phyloP scores from a whole-genome alignment of 2,329 filamentous ascomycete genomes.

The Thermoascus crustaceus region DNA sequence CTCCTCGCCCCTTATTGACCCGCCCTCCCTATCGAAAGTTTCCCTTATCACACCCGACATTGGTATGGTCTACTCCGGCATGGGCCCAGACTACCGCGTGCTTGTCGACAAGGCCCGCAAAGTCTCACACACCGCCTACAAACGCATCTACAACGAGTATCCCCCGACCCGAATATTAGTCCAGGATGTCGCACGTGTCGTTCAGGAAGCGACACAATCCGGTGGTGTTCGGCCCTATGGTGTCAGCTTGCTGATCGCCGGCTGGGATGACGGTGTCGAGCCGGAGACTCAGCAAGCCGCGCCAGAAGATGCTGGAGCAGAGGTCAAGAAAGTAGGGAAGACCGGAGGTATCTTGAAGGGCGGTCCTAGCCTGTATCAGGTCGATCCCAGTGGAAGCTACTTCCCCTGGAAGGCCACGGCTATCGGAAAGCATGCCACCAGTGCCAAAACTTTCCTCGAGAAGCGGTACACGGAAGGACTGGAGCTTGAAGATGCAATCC shows the following conservation, averaged over 20 bases:
- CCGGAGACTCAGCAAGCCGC: conserved; percentile 65
- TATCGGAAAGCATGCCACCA: conserved; percentile 96
- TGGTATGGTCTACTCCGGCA: conserved; percentile 98
- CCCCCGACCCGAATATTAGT: conserved; percentile 99
- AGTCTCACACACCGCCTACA: conserved; percentile 96
- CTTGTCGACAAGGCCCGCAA: conserved; percentile 97
- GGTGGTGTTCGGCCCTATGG: conserved; percentile 96
- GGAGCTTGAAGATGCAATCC: conserved; percentile 95
- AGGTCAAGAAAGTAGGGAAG: conserved; percentile 70
- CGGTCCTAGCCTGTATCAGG: conserved; percentile 94
- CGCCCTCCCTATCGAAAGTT: conserved; percentile 91
- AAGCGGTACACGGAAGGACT: conserved; percentile 97
- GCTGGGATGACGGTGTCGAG: conserved; percentile 95
- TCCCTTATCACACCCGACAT: conserved; percentile 98
- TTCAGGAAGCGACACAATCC: conserved; percentile 98
- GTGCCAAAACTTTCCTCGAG: conserved; percentile 97
- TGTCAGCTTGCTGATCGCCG: conserved; percentile 88
- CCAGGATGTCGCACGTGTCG: conserved; percentile 92
- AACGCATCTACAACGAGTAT: conserved; percentile 99
- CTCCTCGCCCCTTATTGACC: conserved; percentile 91
- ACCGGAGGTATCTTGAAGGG: conserved; percentile 94
- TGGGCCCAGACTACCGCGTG: conserved; percentile 97
- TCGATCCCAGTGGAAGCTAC: conserved; percentile 97
- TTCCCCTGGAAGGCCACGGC: conserved; percentile 99
- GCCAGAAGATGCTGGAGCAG: conserved; percentile 46